Base-by-base conservation (phyloP, 1,284 basidiomycete species). In the Cutaneotrichosporon daszewskae region DNA sequence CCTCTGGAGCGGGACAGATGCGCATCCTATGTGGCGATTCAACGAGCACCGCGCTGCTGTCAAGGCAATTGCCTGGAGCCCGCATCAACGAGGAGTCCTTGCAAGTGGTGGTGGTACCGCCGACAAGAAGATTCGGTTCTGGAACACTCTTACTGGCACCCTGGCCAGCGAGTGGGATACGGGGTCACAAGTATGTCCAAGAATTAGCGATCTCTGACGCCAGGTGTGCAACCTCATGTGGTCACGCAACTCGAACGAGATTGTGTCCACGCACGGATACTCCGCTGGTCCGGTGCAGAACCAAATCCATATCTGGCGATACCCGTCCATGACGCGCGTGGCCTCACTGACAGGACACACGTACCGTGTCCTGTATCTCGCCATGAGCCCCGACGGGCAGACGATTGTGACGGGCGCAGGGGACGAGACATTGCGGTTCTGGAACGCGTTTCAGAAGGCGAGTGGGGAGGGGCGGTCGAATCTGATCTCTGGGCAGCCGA, bases 61-160 rank as follows among this genome's bases (percentile, higher is more conserved):
- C 51, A 98, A 98, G 66, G 94, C 95, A 3, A 83, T 98, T 16
- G 90, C 91, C 1, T 98, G 95, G 94, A 91, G 88, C 64, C 94
- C 94, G 4, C 95, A 98, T 68, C 80, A 95, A 47, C 77, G 85
- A 16, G 91, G 91, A 2, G 78, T 97, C 2, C 73, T 98, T 18
- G 95, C 94, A 1, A 90, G 87, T 3, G 95, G 95, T n/a, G 94
- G 95, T 20, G 95, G 94, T 12, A 98, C 95, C 10, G 90, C 94
- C 54, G 89, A 90, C 67, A 96, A 94, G 74, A 92, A 91, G 65
- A 94, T 98, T 45, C 77, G 92, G 40, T 97, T 96, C 65, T 98
- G 94, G 94, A 98, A 98, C 66, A 88, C 87, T 14, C 74, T 80
- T 40, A 91, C 82, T 36, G 95, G 95, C 27, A 80, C 77, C 14